A percentile compares a stretch with the other conserved stretches of the same genome.
Evolutionary conservation across 441 rosid genomes (phyloP).

Genomic region (Raphanus hybrid): DNA sequence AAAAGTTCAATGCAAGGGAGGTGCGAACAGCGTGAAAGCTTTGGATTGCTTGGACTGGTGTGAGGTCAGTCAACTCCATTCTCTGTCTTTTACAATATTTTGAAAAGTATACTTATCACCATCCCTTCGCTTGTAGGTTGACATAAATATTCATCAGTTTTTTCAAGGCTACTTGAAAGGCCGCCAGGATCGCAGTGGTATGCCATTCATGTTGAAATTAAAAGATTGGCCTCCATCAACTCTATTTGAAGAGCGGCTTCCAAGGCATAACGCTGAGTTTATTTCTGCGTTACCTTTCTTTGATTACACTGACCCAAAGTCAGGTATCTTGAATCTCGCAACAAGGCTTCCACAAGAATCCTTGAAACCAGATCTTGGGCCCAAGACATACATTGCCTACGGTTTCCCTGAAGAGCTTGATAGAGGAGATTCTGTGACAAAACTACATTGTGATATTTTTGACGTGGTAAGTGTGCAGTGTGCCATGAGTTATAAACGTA

Average conservation of each 20-base stretch:
- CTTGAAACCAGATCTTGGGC: conserved; percentile 93
- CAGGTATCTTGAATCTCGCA: conserved; percentile 81
- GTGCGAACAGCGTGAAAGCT: conserved; percentile 67
- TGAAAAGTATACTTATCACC: too few species aligned
- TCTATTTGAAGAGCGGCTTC: conserved; percentile 79
- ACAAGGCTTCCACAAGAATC: conserved; percentile 65
- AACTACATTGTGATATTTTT: conserved; percentile 88
- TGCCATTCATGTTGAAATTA: conserved; percentile 93
- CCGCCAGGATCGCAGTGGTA: conserved; percentile 55
- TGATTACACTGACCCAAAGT: conserved; percentile 76
- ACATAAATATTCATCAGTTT: too few species aligned
- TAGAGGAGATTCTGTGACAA: conserved; percentile 90
- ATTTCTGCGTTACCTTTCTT: conserved; percentile 81
- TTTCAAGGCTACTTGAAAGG: too few species aligned
- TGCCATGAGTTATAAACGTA: too few species aligned
- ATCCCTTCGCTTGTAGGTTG: too few species aligned
- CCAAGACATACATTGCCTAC: conserved; percentile 89
- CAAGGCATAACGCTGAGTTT: conserved; percentile 89
- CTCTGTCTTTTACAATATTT: neutral
- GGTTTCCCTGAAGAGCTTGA: conserved; percentile 75
- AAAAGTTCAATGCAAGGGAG: conserved; percentile 25
- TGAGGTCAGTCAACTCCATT: conserved; percentile 49
- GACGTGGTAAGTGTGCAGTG: conserved; percentile 65
- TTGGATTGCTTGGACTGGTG: conserved; percentile 75
- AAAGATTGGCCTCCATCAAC: conserved; percentile 97